These are phyloP conservation scores for Rosa lucieae DNA, from an alignment of 306 rosid species.

Conservation along the genomic window DNA sequence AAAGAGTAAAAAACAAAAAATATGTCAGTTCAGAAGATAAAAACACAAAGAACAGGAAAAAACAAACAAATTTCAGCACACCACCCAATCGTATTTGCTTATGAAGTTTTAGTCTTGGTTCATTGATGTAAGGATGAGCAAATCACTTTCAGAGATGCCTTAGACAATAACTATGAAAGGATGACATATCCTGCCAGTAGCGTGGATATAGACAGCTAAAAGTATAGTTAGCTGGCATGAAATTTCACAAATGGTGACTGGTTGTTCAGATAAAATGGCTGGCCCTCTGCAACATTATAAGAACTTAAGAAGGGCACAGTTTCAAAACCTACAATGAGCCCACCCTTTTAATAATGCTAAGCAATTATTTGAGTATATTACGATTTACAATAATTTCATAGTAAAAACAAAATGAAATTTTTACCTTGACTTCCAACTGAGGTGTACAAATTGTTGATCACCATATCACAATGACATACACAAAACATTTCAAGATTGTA, in stretches of 20 bases:
- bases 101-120: background rate
- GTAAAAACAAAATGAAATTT: too few species aligned
- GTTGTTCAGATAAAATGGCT: background rate
- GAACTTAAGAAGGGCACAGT: too few species aligned
- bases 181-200: constrained; percentile 2
- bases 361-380: too few species aligned
- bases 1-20: constrained; percentile 16
- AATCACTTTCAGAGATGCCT: background rate
- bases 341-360: too few species aligned
- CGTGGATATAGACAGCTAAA: background rate
- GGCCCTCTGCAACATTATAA: background rate
- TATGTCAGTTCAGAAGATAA: constrained; percentile 11
- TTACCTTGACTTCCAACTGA: too few species aligned
- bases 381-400: too few species aligned
- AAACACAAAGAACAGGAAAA: background rate
- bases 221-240: background rate
- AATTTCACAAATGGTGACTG: background rate
- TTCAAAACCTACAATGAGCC: too few species aligned
- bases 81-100: background rate
- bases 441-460: too few species aligned
- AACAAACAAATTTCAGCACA: background rate
- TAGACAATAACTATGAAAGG: background rate
- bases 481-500: too few species aligned
- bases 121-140: background rate
- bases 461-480: too few species aligned